Evolutionary conservation across 75 land plant species (phyloP).

Genomic region (Cunninghamia lanceolata): DNA sequence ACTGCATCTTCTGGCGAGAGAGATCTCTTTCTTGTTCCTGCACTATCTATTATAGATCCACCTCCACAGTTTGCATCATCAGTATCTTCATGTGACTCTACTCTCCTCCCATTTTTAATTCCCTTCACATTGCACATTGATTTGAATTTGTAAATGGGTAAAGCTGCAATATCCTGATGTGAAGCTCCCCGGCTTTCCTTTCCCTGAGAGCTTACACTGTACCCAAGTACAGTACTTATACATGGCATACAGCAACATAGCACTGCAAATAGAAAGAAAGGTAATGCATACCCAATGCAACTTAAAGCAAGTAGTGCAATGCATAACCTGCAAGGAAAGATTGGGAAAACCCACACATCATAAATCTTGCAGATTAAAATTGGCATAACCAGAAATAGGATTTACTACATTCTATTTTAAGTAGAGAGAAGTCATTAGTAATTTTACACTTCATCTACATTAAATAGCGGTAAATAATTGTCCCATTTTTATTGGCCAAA

Average conservation of each 20-base stretch:
- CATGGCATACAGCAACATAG: conserved; percentile 69
- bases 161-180: conserved; percentile 50
- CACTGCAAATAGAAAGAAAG: conserved; percentile 64
- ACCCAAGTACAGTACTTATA: conserved; percentile 46
- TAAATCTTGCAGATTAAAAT: not conserved
- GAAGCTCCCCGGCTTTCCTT: conserved; percentile 43
- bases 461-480: too few species aligned
- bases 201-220: conserved; percentile 54
- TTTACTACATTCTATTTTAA: too few species aligned
- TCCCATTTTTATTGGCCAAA: too few species aligned
- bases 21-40: conserved; percentile 7
- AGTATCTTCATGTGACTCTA: conserved; percentile 8
- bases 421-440: too few species aligned
- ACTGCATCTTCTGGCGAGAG: conserved; percentile 28
- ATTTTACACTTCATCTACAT: too few species aligned
- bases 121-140: not conserved
- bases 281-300: conserved; percentile 67
- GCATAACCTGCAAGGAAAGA: conserved; percentile 38
- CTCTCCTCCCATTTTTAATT: not conserved
- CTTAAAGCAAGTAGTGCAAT: conserved; percentile 59
- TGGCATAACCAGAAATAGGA: not conserved
- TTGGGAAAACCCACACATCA: not conserved
- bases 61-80: not conserved
- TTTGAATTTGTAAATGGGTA: conserved; percentile 55
- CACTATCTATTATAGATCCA: conserved; percentile 1